Conservation (phyloP, 2,329 filamentous ascomycete genomes). For the Scleromitrula shiraiana region DNA sequence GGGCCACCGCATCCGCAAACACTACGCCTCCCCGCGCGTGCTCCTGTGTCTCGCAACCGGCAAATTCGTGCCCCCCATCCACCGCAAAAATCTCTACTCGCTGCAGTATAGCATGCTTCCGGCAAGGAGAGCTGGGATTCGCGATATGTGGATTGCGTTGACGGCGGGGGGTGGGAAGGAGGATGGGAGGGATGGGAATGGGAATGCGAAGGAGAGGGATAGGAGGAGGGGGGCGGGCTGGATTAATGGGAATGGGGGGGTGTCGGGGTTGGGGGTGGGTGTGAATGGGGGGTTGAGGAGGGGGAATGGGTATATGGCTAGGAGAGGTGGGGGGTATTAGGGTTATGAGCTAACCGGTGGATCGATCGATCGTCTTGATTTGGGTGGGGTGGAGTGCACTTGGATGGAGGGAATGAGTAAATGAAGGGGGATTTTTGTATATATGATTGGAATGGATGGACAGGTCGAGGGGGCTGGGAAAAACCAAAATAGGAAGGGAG, state of each 20-base stretch:
- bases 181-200: no score
- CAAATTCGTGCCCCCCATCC: constrained; percentile 89
- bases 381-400: background rate
- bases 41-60: constrained; percentile 83
- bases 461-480: background rate
- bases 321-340: constrained; percentile 4
- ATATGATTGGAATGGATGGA: constrained; percentile 3
- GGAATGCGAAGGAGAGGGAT: constrained; percentile 12
- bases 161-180: constrained; percentile 14
- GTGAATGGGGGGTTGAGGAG: constrained; percentile 3
- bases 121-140: constrained; percentile 66
- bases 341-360: no score
- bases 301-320: constrained; percentile 8
- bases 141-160: constrained; percentile 65
- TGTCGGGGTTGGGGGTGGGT: background rate
- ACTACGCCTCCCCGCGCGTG: constrained; percentile 86
- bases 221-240: constrained; percentile 3
- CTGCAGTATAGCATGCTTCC: constrained; percentile 98
- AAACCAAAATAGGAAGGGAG: background rate
- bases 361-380: background rate
- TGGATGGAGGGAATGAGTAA: background rate
- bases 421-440: background rate
- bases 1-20: constrained; percentile 82
- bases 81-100: constrained; percentile 89
- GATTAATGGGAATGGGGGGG: constrained; percentile 6